Conservation (phyloP, 2,329 filamentous ascomycete species). For the Botryosphaeria dothidea region DNA sequence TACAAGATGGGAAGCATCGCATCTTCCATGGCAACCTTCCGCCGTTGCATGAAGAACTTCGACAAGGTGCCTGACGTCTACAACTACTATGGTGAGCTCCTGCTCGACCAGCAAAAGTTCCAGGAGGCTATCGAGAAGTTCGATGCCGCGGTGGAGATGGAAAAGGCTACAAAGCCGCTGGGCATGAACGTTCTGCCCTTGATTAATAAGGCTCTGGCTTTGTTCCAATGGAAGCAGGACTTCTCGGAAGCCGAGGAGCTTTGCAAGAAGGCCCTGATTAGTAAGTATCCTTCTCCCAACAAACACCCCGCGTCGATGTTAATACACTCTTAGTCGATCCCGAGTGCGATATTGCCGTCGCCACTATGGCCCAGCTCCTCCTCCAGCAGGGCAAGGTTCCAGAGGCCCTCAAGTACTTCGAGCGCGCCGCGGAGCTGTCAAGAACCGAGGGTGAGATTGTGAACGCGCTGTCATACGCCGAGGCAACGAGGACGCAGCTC, state of each 20-base stretch:
- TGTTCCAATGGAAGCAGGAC: constrained; percentile 99
- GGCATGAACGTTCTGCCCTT: constrained; percentile 96
- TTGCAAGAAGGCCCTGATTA: constrained; percentile 95
- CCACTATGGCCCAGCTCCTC: constrained; percentile 96
- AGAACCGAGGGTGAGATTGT: constrained; percentile 94
- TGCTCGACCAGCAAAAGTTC: constrained; percentile 95
- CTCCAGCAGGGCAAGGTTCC: constrained; percentile 97
- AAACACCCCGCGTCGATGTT: neutral
- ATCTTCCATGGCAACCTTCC: constrained; percentile 97
- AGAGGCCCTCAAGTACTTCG: constrained; percentile 94
- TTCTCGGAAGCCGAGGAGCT: constrained; percentile 93
- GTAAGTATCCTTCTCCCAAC: constrained; percentile 59
- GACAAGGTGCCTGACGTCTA: constrained; percentile 95
- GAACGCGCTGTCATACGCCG: constrained; percentile 94
- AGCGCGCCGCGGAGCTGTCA: constrained; percentile 90
- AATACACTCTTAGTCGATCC: constrained; percentile 67
- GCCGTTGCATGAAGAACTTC: constrained; percentile 97
- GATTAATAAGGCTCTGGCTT: constrained; percentile 95
- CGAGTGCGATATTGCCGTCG: constrained; percentile 97
- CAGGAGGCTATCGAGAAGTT: constrained; percentile 97
- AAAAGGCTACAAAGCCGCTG: constrained; percentile 89
- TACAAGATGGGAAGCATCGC: constrained; percentile 99
- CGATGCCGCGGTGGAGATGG: constrained; percentile 97
- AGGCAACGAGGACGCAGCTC: constrained; percentile 93
- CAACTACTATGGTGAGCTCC: constrained; percentile 98